These are phyloP conservation scores for Silene vulgaris DNA, from an alignment of 179 eudicot genomes.

Conservation along the genomic window DNA sequence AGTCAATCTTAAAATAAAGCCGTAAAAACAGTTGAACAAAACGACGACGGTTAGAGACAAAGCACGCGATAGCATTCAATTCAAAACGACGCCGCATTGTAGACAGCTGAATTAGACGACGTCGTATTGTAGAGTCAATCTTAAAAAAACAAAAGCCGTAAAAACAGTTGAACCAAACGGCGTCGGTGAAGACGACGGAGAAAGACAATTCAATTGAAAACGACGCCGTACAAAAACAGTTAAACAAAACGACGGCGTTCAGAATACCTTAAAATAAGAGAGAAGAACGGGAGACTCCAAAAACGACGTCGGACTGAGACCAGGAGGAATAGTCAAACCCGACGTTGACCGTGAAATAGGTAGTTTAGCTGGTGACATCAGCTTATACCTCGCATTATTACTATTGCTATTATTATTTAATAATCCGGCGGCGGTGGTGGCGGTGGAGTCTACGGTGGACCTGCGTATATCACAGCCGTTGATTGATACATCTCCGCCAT, in stretches of 20 bases:
- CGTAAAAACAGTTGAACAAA: neutral
- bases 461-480: no score
- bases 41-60: neutral
- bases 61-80: neutral
- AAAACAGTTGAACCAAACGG: neutral
- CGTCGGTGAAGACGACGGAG: neutral
- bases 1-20: neutral
- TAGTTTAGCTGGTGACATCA: slow-evolving; percentile 92
- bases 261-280: slow-evolving; percentile 40
- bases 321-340: slow-evolving; percentile 67
- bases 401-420: neutral
- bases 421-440: neutral
- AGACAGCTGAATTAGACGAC: neutral
- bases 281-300: no score
- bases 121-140: no score
- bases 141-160: no score
- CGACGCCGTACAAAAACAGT: no score
- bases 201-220: no score
- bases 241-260: no score
- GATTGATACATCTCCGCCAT: no score
- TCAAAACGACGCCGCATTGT: neutral
- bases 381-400: slow-evolving; percentile 55
- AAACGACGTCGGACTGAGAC: slow-evolving; percentile 54
- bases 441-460: no score
- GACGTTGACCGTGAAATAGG: slow-evolving; percentile 80